Evolutionary conservation across 1,139 yeast species (phyloP), one percentile per base, ranked within the genome.

Genomic region (Candida tropicalis): DNA sequence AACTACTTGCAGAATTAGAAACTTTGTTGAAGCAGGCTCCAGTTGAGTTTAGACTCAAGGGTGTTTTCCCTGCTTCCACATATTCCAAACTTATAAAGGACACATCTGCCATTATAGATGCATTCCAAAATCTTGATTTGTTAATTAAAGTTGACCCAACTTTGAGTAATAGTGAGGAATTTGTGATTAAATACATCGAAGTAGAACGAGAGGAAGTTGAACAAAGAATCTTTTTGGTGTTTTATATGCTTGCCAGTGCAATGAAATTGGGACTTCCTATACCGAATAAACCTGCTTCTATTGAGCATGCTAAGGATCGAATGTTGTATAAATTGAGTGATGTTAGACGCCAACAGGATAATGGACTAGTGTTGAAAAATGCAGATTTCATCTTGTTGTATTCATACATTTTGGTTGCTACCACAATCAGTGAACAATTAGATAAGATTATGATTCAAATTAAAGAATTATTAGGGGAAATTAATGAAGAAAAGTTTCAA

Each of bases 231-330:
- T 86, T 87, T 51, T 68, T 87, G 48, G 79, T 84, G 6, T 86
- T 87, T 56, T 87, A 86, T 65, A 82, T 87, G 81, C 73, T 87
- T 10, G 84, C 95, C 3, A 82, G 93, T 26, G 87, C 95, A 0
- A 71, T 87, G 68, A 76, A 81, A 43, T 66, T 88, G 18, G 90
- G 90, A 2, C 79, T 87, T 48, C 95, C 96, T 1, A 60, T 87
- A 23, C 95, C 95, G 0, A 79, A 76, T 27, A 83, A 82, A 52
- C 84, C 91, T 4, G 95, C 95, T 0, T 82, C 89, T 0, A 84
- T 89, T 0, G 87, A 81, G 40, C 87, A 84, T 58, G 86, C 95
- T 0, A 79, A 82, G 55, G 88, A 84, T 49, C 65, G 91, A 28
- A 71, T 87, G 68, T 68, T 87, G 52, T 76, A 73, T 38, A 86